phyloP scores from a whole-genome alignment of 208 protist genomes.

The Crithidia expoeki region DNA sequence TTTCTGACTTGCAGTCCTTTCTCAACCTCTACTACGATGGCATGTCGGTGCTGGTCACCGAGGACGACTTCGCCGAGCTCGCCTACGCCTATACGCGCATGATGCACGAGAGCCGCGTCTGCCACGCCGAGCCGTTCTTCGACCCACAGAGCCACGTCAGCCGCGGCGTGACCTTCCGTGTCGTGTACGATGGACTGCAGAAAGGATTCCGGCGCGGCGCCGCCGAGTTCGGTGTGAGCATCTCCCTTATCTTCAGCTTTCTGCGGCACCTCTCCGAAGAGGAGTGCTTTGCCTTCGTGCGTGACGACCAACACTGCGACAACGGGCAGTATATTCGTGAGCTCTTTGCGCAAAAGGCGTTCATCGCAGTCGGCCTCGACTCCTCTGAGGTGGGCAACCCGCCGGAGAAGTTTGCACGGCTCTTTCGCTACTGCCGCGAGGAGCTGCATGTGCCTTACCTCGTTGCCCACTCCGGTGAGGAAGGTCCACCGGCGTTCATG shows the following conservation, averaged over 20 bases:
- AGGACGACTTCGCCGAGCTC: constrained; percentile 60
- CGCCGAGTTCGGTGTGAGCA: constrained; percentile 41
- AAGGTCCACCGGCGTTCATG: constrained; percentile 53
- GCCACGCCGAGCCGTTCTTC: constrained; percentile 61
- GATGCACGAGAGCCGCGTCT: constrained; percentile 36
- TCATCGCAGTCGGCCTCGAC: constrained; percentile 54
- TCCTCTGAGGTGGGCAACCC: constrained; percentile 51
- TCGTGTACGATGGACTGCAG: constrained; percentile 50
- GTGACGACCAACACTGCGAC: constrained; percentile 26
- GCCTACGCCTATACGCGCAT: constrained; percentile 48
- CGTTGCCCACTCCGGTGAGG: constrained; percentile 65
- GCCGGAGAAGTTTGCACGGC: constrained; percentile 54
- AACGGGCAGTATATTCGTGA: constrained; percentile 46
- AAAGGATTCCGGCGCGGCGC: constrained; percentile 38
- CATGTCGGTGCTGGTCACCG: constrained; percentile 46
- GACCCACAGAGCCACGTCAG: constrained; percentile 57
- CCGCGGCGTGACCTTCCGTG: constrained; percentile 43
- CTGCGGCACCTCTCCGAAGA: constrained; percentile 51
- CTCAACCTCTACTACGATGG: constrained; percentile 65
- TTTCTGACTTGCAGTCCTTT: constrained; percentile 55
- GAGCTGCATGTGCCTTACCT: constrained; percentile 41
- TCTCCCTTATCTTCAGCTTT: constrained; percentile 52
- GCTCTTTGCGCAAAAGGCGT: constrained; percentile 45
- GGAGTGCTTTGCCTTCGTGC: constrained; percentile 44
- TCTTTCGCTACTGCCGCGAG: constrained; percentile 49